Evolutionary conservation across 1,139 yeast species (phyloP).

Genomic region (Pichia inconspicua): DNA sequence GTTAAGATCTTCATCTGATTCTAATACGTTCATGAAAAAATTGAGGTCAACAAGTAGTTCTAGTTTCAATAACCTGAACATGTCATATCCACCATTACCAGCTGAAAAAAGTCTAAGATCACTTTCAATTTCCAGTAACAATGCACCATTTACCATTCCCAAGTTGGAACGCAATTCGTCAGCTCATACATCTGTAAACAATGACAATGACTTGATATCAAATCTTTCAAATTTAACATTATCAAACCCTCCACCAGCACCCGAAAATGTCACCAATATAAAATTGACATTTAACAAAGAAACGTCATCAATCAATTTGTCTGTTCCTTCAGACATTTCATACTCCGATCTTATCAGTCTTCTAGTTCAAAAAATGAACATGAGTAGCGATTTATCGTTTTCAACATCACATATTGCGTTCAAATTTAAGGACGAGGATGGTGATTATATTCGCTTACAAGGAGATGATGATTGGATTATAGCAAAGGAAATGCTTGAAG

Average conservation of each 20-base stretch:
- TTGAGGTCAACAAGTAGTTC: conserved; percentile 23
- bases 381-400: conserved; percentile 27
- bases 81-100: conserved; percentile 22
- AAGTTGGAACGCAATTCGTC: conserved; percentile 9
- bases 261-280: conserved; percentile 31
- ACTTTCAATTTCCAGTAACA: conserved; percentile 20
- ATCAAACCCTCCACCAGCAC: conserved; percentile 4
- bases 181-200: conserved; percentile 6
- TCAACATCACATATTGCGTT: conserved; percentile 38
- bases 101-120: conserved; percentile 25
- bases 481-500: conserved; percentile 48
- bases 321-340: conserved; percentile 40
- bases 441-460: conserved; percentile 81
- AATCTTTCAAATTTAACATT: conserved; percentile 17
- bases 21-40: conserved; percentile 19
- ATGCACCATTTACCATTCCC: neutral
- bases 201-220: conserved; percentile 10
- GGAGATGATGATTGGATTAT: conserved; percentile 72
- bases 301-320: conserved; percentile 35
- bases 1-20: conserved; percentile 20
- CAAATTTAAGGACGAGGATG: conserved; percentile 90
- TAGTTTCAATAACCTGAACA: conserved; percentile 19
- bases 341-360: conserved; percentile 40
- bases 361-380: conserved; percentile 38
- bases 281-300: conserved; percentile 36